Percentiles rank a stretch among this genome's conserved stretches.
Conservation (phyloP, 2,329 filamentous ascomycete species). For the Paradendryphiella salina region DNA sequence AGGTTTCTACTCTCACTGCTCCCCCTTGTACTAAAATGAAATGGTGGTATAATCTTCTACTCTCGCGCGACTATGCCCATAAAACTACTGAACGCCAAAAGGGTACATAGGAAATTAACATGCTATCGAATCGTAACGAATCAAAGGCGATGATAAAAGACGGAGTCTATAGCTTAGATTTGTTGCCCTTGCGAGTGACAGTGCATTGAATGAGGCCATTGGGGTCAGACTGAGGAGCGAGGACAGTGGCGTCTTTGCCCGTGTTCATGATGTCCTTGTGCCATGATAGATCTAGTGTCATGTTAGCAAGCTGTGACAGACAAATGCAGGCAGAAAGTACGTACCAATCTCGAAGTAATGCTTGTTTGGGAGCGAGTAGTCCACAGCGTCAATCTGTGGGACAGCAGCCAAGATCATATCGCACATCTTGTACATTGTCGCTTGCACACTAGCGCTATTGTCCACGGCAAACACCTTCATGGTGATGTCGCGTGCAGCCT, state of each 20-base stretch:
- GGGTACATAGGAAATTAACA: constrained; percentile 22
- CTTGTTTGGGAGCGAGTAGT: constrained; percentile 92
- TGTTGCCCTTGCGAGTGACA: constrained; percentile 63
- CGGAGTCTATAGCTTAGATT: constrained; percentile 49
- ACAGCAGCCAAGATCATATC: constrained; percentile 79
- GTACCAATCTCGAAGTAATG: constrained; percentile 96
- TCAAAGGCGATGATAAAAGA: constrained; percentile 1
- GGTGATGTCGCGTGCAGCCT: constrained; percentile 79
- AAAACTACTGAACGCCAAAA: constrained; percentile 15
- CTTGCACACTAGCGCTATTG: constrained; percentile 89
- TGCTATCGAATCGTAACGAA: constrained; percentile 11
- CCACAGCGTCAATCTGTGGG: constrained; percentile 70
- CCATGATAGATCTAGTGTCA: constrained; percentile 79
- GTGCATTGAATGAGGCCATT: constrained; percentile 97
- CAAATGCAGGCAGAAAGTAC: constrained; percentile 38
- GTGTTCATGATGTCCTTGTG: constrained; percentile 95
- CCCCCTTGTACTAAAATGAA: constrained; percentile 8
- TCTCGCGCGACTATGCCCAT: constrained; percentile 23
- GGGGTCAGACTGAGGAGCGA: constrained; percentile 86
- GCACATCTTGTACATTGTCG: constrained; percentile 99
- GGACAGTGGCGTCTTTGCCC: constrained; percentile 92
- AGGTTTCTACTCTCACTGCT: constrained; percentile 23
- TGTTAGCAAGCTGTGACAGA: constrained; percentile 12
- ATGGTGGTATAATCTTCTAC: constrained; percentile 38
- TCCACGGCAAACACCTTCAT: constrained; percentile 89